Base-by-base conservation (phyloP, 2,329 filamentous ascomycete genomes). In the Aotearoamyces nothofagi region DNA sequence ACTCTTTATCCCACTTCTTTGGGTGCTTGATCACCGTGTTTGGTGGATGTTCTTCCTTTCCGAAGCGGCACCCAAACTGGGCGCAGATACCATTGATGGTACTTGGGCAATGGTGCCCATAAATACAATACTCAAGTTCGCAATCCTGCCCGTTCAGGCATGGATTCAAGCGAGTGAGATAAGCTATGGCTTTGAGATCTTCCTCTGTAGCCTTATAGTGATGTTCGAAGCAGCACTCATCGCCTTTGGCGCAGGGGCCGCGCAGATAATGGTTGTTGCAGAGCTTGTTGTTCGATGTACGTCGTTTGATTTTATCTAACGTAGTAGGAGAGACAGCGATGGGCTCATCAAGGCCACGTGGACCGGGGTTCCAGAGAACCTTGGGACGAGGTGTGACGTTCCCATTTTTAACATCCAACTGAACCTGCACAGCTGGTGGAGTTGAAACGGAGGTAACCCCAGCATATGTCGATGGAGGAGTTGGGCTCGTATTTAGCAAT, bases 261-360 rank as follows among this genome's bases (percentile, higher is more conserved):
- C 66, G 57, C 16, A 75, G 56, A 41, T 68, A 73, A 41, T 70
- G 65, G 27, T 69, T 69, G 44, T 74, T 74, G 54, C 69, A 75
- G 5, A 72, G 51, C 47, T 73, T 73, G 35, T 63, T 58, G 38
- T 50, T 52, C 17, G 61, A 62, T 31, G 60, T 63, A 33, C 67
- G 56, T 42, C 60, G 66, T 52, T 69, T 71, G 40, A 74, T 58
- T 13, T 48, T 55, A 9, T 73, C 67, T 34, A 73, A 46, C 5
- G 57, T 57, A 2, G 45, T 35, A 24, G 49, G 41, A 32, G 60
- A 63, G 13, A 66, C 53, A 2, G 48, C 47, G 16, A 73, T 60
- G 2, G 60, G 54, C 11, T 58, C 50, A 33, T 75, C 69, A 3
- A 72, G 43, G 2, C 69, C 69, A 16, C 67, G 64, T 5, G 51